Conservation (phyloP, 192 early-diverging fungal species). For the Polychytrium aggregatum region DNA sequence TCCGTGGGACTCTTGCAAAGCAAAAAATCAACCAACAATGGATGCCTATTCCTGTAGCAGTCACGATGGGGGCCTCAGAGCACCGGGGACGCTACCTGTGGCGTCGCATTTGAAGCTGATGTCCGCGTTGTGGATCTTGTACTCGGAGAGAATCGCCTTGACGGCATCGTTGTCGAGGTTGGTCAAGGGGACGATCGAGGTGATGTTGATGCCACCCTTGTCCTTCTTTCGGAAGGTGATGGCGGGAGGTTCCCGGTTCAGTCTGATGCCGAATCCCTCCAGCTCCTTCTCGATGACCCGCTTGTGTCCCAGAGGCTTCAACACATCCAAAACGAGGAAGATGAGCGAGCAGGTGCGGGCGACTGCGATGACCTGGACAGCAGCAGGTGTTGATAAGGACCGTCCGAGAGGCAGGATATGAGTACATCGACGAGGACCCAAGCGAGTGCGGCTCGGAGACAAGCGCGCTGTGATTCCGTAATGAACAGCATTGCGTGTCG, state of each 20-base stretch:
- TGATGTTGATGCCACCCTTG: slow-evolving; percentile 93
- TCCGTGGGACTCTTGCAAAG: no score
- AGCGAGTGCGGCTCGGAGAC: no score
- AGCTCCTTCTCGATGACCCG: slow-evolving; percentile 90
- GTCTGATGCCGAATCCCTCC: slow-evolving; percentile 92
- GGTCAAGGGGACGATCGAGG: slow-evolving; percentile 81
- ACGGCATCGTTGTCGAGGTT: slow-evolving; percentile 81
- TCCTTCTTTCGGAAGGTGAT: slow-evolving; percentile 97
- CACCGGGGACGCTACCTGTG: no score
- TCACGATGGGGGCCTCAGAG: no score
- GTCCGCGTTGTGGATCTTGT: slow-evolving; percentile 95
- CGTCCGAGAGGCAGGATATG: no score
- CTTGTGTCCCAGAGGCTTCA: slow-evolving; percentile 94
- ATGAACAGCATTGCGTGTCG: no score
- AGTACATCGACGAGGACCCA: no score
- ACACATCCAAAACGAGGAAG: slow-evolving; percentile 91
- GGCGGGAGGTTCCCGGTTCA: slow-evolving; percentile 94
- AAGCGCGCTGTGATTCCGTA: no score
- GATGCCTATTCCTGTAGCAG: no score
- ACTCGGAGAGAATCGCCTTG: slow-evolving; percentile 89
- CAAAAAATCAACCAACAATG: no score
- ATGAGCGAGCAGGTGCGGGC: slow-evolving; percentile 96
- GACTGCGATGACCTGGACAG: slow-evolving; percentile 82
- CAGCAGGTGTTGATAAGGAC: no score
- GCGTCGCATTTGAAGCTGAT: slow-evolving; percentile 87